These are phyloP conservation scores for Samsoniella hepiali DNA, from an alignment of 2,329 filamentous ascomycete species.

Conservation along the genomic window DNA sequence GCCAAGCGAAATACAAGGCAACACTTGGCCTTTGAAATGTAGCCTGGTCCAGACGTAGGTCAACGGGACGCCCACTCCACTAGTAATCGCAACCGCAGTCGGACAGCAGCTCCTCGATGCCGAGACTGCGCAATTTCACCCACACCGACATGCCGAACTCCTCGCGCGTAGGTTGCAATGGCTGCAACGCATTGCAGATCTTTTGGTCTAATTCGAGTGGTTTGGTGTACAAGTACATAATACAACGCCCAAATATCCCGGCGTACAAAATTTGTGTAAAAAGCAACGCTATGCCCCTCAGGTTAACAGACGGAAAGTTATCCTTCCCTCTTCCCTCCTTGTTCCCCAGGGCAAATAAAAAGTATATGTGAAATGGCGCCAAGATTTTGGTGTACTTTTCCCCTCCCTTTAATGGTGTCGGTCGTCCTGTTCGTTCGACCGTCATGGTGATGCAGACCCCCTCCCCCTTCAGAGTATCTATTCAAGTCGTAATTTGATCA, in stretches of 20 bases:
- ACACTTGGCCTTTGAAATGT: no score
- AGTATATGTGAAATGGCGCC: slow-evolving; percentile 15
- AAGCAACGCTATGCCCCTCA: slow-evolving; percentile 18
- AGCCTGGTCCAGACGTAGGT: not conserved
- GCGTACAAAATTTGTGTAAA: slow-evolving; percentile 15
- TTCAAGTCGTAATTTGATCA: slow-evolving; percentile 16
- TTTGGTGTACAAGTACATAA: slow-evolving; percentile 18
- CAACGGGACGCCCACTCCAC: no score
- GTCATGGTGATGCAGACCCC: not conserved
- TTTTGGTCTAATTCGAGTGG: slow-evolving; percentile 14
- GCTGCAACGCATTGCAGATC: slow-evolving; percentile 3
- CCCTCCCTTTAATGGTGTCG: not conserved
- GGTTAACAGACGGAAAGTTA: not conserved
- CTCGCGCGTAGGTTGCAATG: not conserved
- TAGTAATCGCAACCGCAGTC: no score
- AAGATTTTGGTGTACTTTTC: not conserved
- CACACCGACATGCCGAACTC: no score
- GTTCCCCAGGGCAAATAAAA: slow-evolving; percentile 7
- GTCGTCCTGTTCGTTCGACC: not conserved
- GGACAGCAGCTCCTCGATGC: not conserved
- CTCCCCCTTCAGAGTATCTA: not conserved
- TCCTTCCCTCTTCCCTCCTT: not conserved
- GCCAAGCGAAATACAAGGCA: not conserved
- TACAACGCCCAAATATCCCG: slow-evolving; percentile 17
- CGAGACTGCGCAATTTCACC: not conserved